Conservation (phyloP, 768 basidiomycete genomes). For the Saitozyma podzolica region DNA sequence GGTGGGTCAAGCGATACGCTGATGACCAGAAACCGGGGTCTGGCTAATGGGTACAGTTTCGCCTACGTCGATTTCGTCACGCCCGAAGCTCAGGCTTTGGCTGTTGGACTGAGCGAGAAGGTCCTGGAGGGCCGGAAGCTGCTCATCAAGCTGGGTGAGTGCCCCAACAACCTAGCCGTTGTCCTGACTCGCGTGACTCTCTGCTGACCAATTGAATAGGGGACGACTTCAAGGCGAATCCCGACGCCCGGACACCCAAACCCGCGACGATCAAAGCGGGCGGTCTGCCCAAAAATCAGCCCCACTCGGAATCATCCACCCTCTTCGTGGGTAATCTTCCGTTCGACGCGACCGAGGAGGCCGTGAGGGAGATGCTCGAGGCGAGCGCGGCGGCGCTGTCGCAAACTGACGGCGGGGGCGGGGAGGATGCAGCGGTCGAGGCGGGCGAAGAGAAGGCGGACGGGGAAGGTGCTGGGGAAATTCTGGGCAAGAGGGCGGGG, state of each 20-base stretch:
- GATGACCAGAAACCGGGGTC: background rate
- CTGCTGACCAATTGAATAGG: slow-evolving; percentile 56
- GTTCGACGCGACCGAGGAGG: slow-evolving; percentile 80
- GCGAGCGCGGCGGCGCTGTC: slow-evolving; percentile 58
- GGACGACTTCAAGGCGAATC: slow-evolving; percentile 64
- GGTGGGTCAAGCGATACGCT: slow-evolving; percentile 20
- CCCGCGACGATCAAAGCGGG: slow-evolving; percentile 50
- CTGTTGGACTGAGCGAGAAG: slow-evolving; percentile 78
- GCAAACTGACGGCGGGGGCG: slow-evolving; percentile 30
- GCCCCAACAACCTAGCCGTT: slow-evolving; percentile 2
- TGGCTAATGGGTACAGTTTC: slow-evolving; percentile 60
- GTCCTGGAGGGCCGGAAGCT: slow-evolving; percentile 79
- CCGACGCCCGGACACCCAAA: slow-evolving; percentile 54
- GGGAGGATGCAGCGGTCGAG: slow-evolving; percentile 10
- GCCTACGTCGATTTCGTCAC: slow-evolving; percentile 94
- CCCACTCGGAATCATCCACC: slow-evolving; percentile 67
- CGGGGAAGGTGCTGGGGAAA: slow-evolving; percentile 27
- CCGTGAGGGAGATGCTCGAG: slow-evolving; percentile 72
- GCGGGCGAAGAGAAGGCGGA: slow-evolving; percentile 31
- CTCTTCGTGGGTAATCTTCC: slow-evolving; percentile 91
- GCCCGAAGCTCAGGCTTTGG: slow-evolving; percentile 68
- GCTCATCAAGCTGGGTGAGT: slow-evolving; percentile 87
- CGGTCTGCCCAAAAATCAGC: slow-evolving; percentile 65
- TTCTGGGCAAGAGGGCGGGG: slow-evolving; percentile 21
- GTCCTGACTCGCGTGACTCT: background rate